Evolutionary conservation across 148 eudicot genomes (phyloP).

Genomic region (Spergularia marina): DNA sequence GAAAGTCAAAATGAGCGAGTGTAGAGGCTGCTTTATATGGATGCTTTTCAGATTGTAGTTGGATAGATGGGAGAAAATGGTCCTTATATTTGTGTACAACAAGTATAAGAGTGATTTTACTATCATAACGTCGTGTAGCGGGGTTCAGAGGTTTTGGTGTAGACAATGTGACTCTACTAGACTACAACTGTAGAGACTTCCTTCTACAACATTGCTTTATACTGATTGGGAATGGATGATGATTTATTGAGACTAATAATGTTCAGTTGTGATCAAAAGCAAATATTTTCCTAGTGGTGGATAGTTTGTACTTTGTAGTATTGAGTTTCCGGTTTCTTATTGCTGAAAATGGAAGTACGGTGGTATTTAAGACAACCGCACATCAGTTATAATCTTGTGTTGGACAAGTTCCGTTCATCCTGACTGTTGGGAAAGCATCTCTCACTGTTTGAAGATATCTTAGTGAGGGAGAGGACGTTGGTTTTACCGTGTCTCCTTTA

Average conservation of each 20-base stretch:
- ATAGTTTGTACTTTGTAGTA: not conserved
- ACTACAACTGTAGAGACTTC: not conserved
- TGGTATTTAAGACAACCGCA: not conserved
- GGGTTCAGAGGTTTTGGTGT: not conserved
- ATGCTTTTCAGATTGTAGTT: not conserved
- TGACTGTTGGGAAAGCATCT: not conserved
- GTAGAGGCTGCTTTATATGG: constrained; percentile 14
- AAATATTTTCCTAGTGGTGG: not conserved
- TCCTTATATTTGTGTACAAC: not conserved
- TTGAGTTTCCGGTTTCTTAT: not conserved
- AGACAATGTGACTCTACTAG: not conserved
- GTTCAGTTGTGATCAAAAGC: not conserved
- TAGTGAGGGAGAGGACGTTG: not conserved
- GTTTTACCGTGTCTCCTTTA: not conserved
- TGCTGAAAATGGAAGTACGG: not conserved
- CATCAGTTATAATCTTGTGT: not conserved
- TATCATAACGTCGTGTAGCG: not conserved
- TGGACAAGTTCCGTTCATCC: not conserved
- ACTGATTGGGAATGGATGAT: not conserved
- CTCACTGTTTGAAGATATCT: not conserved
- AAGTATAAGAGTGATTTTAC: not conserved
- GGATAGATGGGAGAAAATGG: not conserved
- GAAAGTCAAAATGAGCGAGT: constrained; percentile 8
- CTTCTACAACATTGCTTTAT: not conserved
- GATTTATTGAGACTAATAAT: not conserved